Percentiles rank a stretch among this genome's conserved stretches.
phyloP scores from a whole-genome alignment of 345 rosid species.

The Draba incana region DNA sequence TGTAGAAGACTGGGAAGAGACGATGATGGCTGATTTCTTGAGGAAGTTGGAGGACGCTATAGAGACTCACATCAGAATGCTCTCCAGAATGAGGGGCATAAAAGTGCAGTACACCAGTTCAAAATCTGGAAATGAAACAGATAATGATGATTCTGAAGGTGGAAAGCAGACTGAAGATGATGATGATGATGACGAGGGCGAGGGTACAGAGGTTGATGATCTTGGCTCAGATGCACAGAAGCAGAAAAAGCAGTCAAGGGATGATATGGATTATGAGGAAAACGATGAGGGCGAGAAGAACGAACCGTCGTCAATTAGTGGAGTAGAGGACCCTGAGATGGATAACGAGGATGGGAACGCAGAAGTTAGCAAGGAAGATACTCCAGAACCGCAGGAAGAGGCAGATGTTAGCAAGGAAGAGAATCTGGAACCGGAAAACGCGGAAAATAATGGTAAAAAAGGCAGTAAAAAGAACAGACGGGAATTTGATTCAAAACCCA shows the following conservation, averaged over 20 bases:
- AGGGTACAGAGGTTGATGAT: constrained; percentile 66
- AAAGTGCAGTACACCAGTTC: constrained; percentile 46
- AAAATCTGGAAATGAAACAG: constrained; percentile 47
- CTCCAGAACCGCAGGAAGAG: constrained; percentile 33
- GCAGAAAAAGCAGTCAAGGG: constrained; percentile 53
- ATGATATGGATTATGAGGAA: constrained; percentile 86
- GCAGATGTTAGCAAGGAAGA: constrained; percentile 42
- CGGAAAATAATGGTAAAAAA: constrained; percentile 40
- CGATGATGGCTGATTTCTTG: constrained; percentile 53
- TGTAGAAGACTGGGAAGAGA: constrained; percentile 65
- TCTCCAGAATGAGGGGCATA: constrained; percentile 74
- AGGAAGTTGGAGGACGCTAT: constrained; percentile 94
- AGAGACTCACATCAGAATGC: constrained; percentile 68
- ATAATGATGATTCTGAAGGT: constrained; percentile 54
- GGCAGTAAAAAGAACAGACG: constrained; percentile 44
- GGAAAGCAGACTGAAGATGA: constrained; percentile 40
- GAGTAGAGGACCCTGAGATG: constrained; percentile 40
- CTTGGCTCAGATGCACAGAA: constrained; percentile 84
- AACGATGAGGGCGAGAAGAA: constrained; percentile 53
- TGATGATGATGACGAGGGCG: constrained; percentile 53
- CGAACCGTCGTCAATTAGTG: constrained; percentile 41
- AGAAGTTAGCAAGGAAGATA: constrained; percentile 47
- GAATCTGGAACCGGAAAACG: constrained; percentile 4
- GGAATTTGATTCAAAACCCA: background rate
- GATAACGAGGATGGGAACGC: constrained; percentile 44